phyloP scores from a whole-genome alignment of 208 protist genomes.

The Vickermania spadyakhi region DNA sequence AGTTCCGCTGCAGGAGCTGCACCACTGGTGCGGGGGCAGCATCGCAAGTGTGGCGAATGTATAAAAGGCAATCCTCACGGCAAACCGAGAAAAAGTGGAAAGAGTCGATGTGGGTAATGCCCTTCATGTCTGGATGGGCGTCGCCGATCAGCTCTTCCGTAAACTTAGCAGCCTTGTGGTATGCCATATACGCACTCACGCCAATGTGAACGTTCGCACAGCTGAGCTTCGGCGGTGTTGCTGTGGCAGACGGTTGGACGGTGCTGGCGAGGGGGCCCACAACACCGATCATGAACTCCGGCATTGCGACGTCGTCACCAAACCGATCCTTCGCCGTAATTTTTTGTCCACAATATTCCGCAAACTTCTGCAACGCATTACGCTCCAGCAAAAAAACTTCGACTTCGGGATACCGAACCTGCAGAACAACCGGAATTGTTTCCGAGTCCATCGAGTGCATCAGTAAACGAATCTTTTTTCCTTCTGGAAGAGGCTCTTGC shows the following conservation, averaged over 20 bases:
- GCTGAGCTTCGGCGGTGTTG: conserved; percentile 9
- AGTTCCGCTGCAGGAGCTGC: conserved; percentile 26
- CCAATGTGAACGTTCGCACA: conserved; percentile 58
- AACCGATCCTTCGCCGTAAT: conserved; percentile 44
- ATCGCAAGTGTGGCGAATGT: conserved; percentile 46
- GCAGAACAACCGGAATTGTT: conserved; percentile 43
- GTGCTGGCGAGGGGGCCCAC: conserved; percentile 20
- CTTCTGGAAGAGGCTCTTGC: conserved; percentile 13
- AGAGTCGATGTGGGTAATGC: conserved; percentile 26
- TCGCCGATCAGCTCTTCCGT: conserved; percentile 33
- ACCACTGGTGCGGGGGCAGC: conserved; percentile 5
- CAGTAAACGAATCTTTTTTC: conserved; percentile 12
- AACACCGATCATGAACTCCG: conserved; percentile 69
- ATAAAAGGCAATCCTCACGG: conserved; percentile 59
- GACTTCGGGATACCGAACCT: conserved; percentile 34
- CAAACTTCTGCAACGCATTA: conserved; percentile 31
- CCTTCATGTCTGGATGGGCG: conserved; percentile 28
- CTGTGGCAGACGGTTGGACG: conserved; percentile 3
- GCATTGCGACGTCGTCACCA: conserved; percentile 39
- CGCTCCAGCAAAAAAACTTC: conserved; percentile 36
- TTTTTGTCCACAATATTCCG: conserved; percentile 59
- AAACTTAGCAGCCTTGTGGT: conserved; percentile 46
- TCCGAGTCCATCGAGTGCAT: conserved; percentile 33
- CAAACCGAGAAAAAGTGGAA: conserved; percentile 53
- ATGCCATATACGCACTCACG: conserved; percentile 41